Percentiles rank a stretch among this genome's conserved stretches.
These are phyloP conservation scores for Globisporangium acanthophoron DNA, from an alignment of 352 stramenopile genomes.

Conservation along the genomic window DNA sequence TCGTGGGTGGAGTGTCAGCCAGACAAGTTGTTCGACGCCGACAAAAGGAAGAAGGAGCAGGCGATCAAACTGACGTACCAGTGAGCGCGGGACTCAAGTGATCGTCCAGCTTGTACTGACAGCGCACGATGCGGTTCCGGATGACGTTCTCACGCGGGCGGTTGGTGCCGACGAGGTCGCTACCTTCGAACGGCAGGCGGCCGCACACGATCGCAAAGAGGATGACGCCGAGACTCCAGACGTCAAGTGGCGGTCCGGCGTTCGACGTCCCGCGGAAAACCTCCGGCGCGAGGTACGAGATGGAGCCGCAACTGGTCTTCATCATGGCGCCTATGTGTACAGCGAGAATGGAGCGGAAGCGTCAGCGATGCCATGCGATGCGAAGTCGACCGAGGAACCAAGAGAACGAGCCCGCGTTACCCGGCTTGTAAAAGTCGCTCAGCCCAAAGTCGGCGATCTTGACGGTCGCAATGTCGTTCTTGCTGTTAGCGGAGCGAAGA, in stretches of 20 bases:
- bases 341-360: neutral
- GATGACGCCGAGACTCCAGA: constrained; percentile 89
- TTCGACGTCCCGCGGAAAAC: constrained; percentile 84
- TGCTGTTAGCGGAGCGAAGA: constrained; percentile 25
- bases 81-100: constrained; percentile 56
- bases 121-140: constrained; percentile 78
- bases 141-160: constrained; percentile 79
- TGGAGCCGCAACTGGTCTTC: constrained; percentile 84
- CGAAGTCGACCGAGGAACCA: neutral
- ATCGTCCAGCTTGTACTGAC: constrained; percentile 79
- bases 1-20: neutral
- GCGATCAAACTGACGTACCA: constrained; percentile 16
- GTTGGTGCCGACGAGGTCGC: constrained; percentile 69
- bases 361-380: neutral
- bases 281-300: constrained; percentile 84
- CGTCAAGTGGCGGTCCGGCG: constrained; percentile 81
- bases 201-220: constrained; percentile 83
- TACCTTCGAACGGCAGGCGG: constrained; percentile 77
- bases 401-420: constrained; percentile 1
- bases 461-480: constrained; percentile 74
- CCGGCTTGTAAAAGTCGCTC: constrained; percentile 86
- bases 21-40: neutral
- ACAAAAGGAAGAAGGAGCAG: neutral
- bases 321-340: constrained; percentile 53
- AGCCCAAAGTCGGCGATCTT: constrained; percentile 88